These are phyloP conservation scores for Aspergillus pseudoviridinutans DNA, from an alignment of 2,329 filamentous ascomycete genomes.

Conservation along the genomic window DNA sequence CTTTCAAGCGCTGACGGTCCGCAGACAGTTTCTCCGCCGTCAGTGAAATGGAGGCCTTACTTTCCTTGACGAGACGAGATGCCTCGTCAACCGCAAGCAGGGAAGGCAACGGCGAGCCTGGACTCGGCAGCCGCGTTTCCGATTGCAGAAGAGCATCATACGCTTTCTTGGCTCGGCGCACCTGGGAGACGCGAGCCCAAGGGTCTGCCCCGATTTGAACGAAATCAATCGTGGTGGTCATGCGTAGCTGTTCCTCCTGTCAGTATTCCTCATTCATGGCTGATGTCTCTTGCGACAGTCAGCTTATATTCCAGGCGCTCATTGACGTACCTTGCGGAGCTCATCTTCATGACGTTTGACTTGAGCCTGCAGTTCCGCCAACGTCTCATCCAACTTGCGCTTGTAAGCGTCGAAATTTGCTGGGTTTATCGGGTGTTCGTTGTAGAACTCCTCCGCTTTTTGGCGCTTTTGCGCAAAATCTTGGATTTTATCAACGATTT, in stretches of 20 bases:
- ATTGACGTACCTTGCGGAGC: slow-evolving; percentile 40
- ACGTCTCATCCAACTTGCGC: slow-evolving; percentile 57
- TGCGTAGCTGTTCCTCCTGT: slow-evolving; percentile 29
- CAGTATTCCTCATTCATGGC: slow-evolving; percentile 4
- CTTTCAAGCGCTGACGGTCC: slow-evolving; percentile 38
- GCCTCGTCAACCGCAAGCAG: slow-evolving; percentile 68
- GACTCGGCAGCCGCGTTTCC: slow-evolving; percentile 62
- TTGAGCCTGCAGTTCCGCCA: slow-evolving; percentile 61
- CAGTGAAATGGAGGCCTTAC: slow-evolving; percentile 54
- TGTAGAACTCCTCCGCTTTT: slow-evolving; percentile 31
- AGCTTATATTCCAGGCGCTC: not conserved
- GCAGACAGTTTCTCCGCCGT: slow-evolving; percentile 38
- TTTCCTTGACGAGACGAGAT: slow-evolving; percentile 61
- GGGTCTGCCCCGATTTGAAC: slow-evolving; percentile 26
- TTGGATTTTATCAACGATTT: slow-evolving; percentile 31
- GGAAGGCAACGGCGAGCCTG: slow-evolving; percentile 65
- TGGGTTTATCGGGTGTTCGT: slow-evolving; percentile 23
- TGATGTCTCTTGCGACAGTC: not conserved
- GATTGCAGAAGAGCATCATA: slow-evolving; percentile 61
- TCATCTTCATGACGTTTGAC: slow-evolving; percentile 47
- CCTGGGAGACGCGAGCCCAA: slow-evolving; percentile 40
- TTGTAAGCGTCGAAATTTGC: slow-evolving; percentile 32
- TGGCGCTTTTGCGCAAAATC: slow-evolving; percentile 32
- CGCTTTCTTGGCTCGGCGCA: slow-evolving; percentile 56
- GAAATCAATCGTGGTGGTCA: slow-evolving; percentile 27